Conservation (phyloP, 495 filamentous ascomycete species). For the Pyrenula massariospora region DNA sequence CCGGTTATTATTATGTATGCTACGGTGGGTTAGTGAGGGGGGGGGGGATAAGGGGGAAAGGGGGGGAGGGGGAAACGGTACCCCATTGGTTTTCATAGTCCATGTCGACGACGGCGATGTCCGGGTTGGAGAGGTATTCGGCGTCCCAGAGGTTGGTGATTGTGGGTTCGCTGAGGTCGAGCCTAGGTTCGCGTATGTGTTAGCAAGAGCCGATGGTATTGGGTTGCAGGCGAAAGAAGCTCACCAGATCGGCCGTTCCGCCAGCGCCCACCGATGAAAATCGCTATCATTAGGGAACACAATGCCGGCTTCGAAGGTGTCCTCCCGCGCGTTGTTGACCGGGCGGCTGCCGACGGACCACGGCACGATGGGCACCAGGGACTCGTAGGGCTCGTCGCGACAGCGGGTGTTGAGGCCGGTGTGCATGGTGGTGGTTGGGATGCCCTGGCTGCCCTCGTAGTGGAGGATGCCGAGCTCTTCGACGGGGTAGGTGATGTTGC, state of each 20-base stretch:
- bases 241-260: neutral
- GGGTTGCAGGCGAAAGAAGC: no score
- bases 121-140: neutral
- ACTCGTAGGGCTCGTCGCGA: neutral
- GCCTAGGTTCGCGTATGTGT: neutral
- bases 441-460: conserved; percentile 32
- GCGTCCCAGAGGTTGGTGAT: neutral
- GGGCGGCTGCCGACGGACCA: neutral
- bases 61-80: neutral
- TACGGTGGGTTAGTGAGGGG: no score
- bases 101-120: neutral
- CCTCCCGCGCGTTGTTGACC: neutral
- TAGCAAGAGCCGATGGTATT: neutral
- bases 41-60: no score
- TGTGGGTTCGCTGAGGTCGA: neutral
- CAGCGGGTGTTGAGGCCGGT: neutral
- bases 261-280: neutral
- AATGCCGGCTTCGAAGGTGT: neutral
- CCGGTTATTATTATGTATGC: neutral
- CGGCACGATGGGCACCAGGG: neutral
- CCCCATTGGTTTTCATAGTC: neutral
- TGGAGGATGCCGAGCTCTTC: conserved; percentile 47
- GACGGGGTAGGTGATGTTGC: conserved; percentile 6
- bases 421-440: conserved; percentile 8
- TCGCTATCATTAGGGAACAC: neutral